A percentile compares a stretch with the other conserved stretches of the same genome.
Conservation (phyloP, 345 rosid species). For the Aegle marmelos region DNA sequence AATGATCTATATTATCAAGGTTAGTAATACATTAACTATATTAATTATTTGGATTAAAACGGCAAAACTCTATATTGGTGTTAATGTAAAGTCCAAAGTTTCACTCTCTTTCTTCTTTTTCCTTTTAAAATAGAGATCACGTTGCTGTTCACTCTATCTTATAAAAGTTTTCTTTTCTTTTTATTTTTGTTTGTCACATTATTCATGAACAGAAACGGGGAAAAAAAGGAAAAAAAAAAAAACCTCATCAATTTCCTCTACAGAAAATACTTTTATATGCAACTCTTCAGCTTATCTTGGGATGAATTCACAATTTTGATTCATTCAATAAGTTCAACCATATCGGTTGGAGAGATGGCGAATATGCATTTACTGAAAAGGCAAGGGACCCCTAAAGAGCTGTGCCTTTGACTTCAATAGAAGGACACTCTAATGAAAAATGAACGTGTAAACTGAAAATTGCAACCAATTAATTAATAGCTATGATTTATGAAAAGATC, state of each 20-base stretch:
- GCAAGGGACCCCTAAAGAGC: not conserved
- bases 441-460: not conserved
- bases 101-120: no score
- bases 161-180: no score
- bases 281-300: not conserved
- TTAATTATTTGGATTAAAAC: no score
- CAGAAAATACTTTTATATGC: not conserved
- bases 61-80: no score
- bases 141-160: no score
- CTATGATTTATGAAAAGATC: not conserved
- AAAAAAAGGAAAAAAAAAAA: no score
- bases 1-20: not conserved
- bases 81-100: no score
- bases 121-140: no score
- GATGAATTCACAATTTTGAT: not conserved
- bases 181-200: not conserved
- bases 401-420: not conserved
- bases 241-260: not conserved
- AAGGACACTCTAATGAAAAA: not conserved
- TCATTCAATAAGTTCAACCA: not conserved
- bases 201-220: not conserved
- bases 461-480: not conserved
- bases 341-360: slow-evolving; percentile 2
- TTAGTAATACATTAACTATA: not conserved
- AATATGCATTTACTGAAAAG: not conserved